Evolutionary conservation across 768 basidiomycete species (phyloP).

Genomic region (Hydnomerulius pinastri): DNA sequence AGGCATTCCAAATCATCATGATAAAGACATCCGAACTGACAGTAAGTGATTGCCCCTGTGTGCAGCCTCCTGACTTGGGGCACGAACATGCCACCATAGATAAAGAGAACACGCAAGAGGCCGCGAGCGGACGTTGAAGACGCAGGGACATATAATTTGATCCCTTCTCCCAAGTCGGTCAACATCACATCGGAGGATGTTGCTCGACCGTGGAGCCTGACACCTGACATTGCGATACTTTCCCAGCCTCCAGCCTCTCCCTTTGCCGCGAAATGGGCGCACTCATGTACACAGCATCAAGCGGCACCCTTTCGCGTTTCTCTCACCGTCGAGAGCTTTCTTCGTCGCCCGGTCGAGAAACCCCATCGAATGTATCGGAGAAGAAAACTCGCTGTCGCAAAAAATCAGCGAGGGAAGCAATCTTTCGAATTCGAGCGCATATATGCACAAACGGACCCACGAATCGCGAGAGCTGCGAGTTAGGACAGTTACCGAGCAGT

Average conservation of each 20-base stretch:
- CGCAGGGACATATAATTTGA: neutral
- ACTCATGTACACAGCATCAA: too few relatives aligned
- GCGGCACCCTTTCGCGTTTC: neutral
- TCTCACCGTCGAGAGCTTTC: conserved; percentile 30
- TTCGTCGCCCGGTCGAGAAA: conserved; percentile 12
- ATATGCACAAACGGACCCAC: conserved; percentile 7
- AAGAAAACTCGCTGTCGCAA: neutral
- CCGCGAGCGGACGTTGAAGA: conserved; percentile 4
- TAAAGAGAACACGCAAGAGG: conserved; percentile 30
- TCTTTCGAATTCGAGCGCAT: conserved; percentile 17
- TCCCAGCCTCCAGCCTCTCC: conserved; percentile 7
- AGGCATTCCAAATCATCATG: conserved; percentile 11
- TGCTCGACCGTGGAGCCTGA: neutral
- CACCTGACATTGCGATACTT: conserved; percentile 22
- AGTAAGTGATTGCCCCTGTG: conserved; percentile 13
- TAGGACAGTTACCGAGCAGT: neutral
- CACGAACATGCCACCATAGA: conserved; percentile 19
- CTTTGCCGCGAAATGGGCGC: too few relatives aligned
- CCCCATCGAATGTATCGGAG: neutral
- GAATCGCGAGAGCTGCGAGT: neutral
- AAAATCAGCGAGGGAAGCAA: neutral
- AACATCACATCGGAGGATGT: neutral
- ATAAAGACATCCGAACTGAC: too few relatives aligned
- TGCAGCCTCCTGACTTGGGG: too few relatives aligned
- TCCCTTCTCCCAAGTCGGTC: neutral